Percentiles rank a stretch among this genome's conserved stretches.
Evolutionary conservation across 441 rosid genomes (phyloP).

Genomic region (Adansonia grandidieri): DNA sequence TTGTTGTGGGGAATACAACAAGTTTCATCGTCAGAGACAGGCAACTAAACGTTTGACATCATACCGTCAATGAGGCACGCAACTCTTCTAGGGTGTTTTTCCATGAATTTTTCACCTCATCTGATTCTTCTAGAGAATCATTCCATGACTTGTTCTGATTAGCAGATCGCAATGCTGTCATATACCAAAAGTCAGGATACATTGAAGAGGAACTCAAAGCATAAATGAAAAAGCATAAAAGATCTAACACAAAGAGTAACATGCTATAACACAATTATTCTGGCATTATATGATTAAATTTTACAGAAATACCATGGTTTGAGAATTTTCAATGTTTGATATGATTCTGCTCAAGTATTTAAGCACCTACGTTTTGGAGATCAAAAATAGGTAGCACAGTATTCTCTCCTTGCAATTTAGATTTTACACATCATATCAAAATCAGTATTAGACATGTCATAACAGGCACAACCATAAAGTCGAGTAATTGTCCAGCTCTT

Average conservation of each 20-base stretch:
- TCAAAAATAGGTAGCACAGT: not conserved
- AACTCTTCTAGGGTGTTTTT: slow-evolving; percentile 49
- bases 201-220: slow-evolving; percentile 16
- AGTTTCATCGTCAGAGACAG: slow-evolving; percentile 9
- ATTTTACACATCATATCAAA: slow-evolving; percentile 10
- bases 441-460: not conserved
- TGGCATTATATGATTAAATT: not conserved
- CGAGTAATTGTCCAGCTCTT: not conserved
- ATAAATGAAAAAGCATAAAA: not conserved
- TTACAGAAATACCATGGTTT: not conserved
- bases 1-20: not conserved
- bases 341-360: not conserved
- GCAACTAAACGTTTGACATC: slow-evolving; percentile 13
- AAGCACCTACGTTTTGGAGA: not conserved
- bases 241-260: slow-evolving; percentile 11
- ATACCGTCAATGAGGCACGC: slow-evolving; percentile 70
- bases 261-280: not conserved
- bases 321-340: not conserved
- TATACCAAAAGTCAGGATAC: slow-evolving; percentile 38
- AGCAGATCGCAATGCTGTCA: slow-evolving; percentile 33
- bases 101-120: slow-evolving; percentile 40
- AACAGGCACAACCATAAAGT: not conserved
- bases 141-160: slow-evolving; percentile 42
- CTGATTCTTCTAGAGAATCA: slow-evolving; percentile 52
- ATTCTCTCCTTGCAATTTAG: not conserved